A percentile compares a stretch with the other conserved stretches of the same genome.
phyloP scores from a whole-genome alignment of 306 rosid species.

The Ziziphus jujuba region DNA sequence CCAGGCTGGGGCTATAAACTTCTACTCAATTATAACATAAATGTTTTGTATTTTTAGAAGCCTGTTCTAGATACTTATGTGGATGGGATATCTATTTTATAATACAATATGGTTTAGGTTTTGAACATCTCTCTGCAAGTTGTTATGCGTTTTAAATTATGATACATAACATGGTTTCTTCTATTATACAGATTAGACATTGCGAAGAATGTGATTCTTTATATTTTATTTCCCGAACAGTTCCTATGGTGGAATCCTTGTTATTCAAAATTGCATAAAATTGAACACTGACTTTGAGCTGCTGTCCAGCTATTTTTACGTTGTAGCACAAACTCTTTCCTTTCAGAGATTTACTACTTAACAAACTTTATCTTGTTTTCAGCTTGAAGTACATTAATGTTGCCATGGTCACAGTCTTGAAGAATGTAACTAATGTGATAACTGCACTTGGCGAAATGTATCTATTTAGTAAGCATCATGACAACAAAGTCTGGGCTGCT shows the following conservation, averaged over 20 bases:
- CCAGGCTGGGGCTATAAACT: too few species aligned
- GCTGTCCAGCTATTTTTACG: not conserved
- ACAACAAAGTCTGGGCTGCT: slow-evolving; percentile 89
- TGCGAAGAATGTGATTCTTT: not conserved
- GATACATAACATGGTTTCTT: not conserved
- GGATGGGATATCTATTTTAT: too few species aligned
- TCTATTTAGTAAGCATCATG: slow-evolving; percentile 86
- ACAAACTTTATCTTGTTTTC: slow-evolving; percentile 43
- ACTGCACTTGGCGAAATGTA: slow-evolving; percentile 98
- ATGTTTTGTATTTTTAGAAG: too few species aligned
- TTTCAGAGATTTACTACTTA: slow-evolving; percentile 5
- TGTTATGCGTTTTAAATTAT: not conserved
- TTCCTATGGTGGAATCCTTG: not conserved
- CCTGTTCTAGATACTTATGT: too few species aligned
- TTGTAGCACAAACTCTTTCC: slow-evolving; percentile 4
- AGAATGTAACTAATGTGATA: slow-evolving; percentile 96
- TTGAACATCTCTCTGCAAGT: not conserved
- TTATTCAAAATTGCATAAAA: not conserved
- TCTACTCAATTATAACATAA: too few species aligned
- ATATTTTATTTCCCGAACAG: not conserved
- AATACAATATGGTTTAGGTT: not conserved
- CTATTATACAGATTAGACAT: not conserved
- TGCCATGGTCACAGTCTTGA: slow-evolving; percentile 97
- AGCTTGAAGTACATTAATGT: slow-evolving; percentile 98
- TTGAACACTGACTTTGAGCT: not conserved